Conservation (phyloP, 257 asterid genomes). For the Buddleja alternifolia region DNA sequence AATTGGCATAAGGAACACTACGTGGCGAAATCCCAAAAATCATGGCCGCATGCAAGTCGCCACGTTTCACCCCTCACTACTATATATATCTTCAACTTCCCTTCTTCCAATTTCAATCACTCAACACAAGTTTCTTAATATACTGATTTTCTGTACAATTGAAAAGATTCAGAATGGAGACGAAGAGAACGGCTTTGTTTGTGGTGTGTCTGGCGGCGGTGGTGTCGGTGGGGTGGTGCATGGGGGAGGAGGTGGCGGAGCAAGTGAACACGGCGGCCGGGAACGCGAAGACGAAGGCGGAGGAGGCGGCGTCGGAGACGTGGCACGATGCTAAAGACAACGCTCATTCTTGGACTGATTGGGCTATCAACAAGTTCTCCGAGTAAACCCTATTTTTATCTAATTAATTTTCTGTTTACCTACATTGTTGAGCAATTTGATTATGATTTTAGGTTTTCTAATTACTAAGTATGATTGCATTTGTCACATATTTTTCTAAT, state of each 20-base stretch:
- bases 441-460: not conserved
- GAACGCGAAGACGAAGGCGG: not conserved
- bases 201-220: constrained; percentile 31
- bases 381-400: constrained; percentile 35
- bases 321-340: constrained; percentile 34
- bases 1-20: not conserved
- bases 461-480: too few relatives aligned
- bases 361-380: constrained; percentile 49
- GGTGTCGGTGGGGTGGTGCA: constrained; percentile 29
- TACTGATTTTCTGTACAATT: too few relatives aligned
- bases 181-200: constrained; percentile 23
- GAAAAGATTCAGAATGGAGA: not conserved
- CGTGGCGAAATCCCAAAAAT: constrained; percentile 31
- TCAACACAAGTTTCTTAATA: too few relatives aligned
- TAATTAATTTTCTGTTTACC: not conserved
- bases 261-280: constrained; percentile 15
- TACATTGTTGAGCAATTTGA: not conserved
- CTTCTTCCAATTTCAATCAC: not conserved
- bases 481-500: too few relatives aligned
- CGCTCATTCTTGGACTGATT: constrained; percentile 47
- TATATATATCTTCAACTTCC: constrained; percentile 6
- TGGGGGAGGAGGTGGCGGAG: constrained; percentile 25
- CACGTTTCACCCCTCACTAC: constrained; percentile 24
- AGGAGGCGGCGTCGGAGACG: not conserved
- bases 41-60: constrained; percentile 30